phyloP scores from a whole-genome alignment of 768 basidiomycete genomes.

The Lactarius tabidus region DNA sequence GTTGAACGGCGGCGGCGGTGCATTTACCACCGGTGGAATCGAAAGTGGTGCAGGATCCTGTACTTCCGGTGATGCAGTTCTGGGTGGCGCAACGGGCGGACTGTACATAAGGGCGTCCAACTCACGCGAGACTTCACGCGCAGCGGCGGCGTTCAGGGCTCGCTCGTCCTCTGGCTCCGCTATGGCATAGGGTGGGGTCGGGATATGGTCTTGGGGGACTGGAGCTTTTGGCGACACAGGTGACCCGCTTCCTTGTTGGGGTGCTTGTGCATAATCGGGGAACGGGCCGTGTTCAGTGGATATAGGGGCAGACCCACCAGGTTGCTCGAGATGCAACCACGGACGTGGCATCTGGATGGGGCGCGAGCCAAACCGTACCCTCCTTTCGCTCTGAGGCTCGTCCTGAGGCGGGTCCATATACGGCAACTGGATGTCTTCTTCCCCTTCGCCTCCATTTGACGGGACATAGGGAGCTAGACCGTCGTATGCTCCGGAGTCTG shows the following conservation, averaged over 20 bases:
- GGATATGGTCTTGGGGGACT: conserved; percentile 6
- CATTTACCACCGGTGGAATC: conserved; percentile 30
- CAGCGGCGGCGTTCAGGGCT: conserved; percentile 61
- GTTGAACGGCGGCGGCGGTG: conserved; percentile 29
- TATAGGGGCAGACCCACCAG: not conserved
- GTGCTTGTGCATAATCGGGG: not conserved
- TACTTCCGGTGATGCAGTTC: conserved; percentile 17
- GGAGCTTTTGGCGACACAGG: not conserved
- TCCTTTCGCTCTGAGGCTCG: conserved; percentile 17
- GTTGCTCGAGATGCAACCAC: not conserved
- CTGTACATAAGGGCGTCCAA: conserved; percentile 51
- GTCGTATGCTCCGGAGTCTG: conserved; percentile 4
- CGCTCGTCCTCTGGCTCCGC: conserved; percentile 44
- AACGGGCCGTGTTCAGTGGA: not conserved
- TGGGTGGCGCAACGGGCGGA: conserved; percentile 28
- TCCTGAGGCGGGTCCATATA: conserved; percentile 28
- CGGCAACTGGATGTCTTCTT: conserved; percentile 30
- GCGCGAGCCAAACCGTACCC: conserved; percentile 15
- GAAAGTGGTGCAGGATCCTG: conserved; percentile 38
- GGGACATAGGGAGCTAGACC: conserved; percentile 13
- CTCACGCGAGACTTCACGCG: conserved; percentile 62
- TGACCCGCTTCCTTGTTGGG: not conserved
- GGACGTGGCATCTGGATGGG: conserved; percentile 19
- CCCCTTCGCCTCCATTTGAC: conserved; percentile 21
- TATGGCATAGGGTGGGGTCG: conserved; percentile 19